These are phyloP conservation scores for Kwoniella shivajii DNA, from an alignment of 1,284 basidiomycete species.

Conservation along the genomic window DNA sequence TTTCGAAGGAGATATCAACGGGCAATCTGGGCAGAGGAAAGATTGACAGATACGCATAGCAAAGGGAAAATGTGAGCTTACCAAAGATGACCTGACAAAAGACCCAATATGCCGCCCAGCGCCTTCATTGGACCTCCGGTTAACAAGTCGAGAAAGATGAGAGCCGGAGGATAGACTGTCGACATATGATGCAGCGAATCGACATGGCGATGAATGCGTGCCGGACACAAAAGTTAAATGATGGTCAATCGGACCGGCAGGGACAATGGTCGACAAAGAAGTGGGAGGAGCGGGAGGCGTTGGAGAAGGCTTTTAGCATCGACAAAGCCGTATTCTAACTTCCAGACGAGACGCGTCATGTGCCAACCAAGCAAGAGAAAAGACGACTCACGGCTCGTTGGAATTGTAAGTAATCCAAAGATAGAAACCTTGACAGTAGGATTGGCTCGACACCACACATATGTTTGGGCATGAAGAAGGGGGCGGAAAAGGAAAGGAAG, in stretches of 20 bases:
- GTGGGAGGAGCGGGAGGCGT: background rate
- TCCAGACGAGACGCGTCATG: too few relatives aligned
- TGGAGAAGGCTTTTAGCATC: too few relatives aligned
- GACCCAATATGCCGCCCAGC: slow-evolving; percentile 40
- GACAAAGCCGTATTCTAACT: too few relatives aligned
- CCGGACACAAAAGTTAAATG: background rate
- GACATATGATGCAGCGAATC: background rate
- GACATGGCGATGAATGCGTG: background rate
- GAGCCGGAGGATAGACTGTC: slow-evolving; percentile 48
- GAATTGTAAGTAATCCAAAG: slow-evolving; percentile 50
- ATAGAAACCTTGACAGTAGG: slow-evolving; percentile 48
- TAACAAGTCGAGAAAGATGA: slow-evolving; percentile 46
- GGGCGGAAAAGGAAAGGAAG: slow-evolving; percentile 49
- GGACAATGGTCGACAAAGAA: background rate
- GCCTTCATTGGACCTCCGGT: slow-evolving; percentile 42
- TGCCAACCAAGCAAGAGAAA: too few relatives aligned
- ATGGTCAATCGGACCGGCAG: background rate
- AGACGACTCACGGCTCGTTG: slow-evolving; percentile 45
- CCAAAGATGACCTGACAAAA: slow-evolving; percentile 51
- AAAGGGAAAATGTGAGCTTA: slow-evolving; percentile 16
- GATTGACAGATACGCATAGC: too few relatives aligned
- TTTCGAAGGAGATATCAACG: background rate
- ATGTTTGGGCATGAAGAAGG: slow-evolving; percentile 48
- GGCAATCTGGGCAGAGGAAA: too few relatives aligned
- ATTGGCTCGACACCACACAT: slow-evolving; percentile 50